These are phyloP conservation scores for Phaffomyces opuntiae DNA, from an alignment of 805 yeast species.

Conservation along the genomic window DNA sequence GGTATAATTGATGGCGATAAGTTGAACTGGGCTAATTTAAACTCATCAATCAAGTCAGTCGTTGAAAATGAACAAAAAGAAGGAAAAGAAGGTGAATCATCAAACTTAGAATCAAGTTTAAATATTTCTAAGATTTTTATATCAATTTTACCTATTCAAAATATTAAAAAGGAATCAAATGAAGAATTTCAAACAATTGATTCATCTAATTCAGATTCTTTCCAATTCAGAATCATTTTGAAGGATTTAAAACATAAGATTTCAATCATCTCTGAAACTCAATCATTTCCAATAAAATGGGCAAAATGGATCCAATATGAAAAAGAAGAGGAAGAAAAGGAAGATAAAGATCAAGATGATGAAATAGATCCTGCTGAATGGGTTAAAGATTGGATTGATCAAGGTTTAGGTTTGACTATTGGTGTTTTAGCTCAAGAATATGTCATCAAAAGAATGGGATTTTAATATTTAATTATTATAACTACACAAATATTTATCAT, in stretches of 20 bases:
- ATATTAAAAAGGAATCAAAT: conserved; percentile 20
- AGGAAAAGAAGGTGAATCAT: conserved; percentile 7
- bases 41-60: conserved; percentile 49
- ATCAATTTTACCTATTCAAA: conserved; percentile 55
- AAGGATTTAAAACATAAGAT: conserved; percentile 76
- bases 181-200: conserved; percentile 29
- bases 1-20: conserved; percentile 80
- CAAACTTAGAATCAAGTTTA: neutral
- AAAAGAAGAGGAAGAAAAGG: conserved; percentile 18
- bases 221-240: conserved; percentile 69
- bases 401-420: conserved; percentile 69
- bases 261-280: conserved; percentile 70
- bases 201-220: conserved; percentile 40
- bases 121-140: conserved; percentile 56
- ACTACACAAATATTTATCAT: too few relatives aligned
- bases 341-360: conserved; percentile 30
- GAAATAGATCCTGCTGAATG: conserved; percentile 74
- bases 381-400: conserved; percentile 74
- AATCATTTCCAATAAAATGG: conserved; percentile 88
- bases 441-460: conserved; percentile 77
- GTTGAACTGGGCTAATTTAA: conserved; percentile 80
- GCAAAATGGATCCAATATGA: conserved; percentile 69
- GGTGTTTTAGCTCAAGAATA: conserved; percentile 89
- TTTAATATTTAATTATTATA: conserved; percentile 7
- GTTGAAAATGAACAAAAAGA: conserved; percentile 14